These are phyloP conservation scores for Podospora tetraspora DNA, from an alignment of 495 filamentous ascomycete species.

Conservation along the genomic window DNA sequence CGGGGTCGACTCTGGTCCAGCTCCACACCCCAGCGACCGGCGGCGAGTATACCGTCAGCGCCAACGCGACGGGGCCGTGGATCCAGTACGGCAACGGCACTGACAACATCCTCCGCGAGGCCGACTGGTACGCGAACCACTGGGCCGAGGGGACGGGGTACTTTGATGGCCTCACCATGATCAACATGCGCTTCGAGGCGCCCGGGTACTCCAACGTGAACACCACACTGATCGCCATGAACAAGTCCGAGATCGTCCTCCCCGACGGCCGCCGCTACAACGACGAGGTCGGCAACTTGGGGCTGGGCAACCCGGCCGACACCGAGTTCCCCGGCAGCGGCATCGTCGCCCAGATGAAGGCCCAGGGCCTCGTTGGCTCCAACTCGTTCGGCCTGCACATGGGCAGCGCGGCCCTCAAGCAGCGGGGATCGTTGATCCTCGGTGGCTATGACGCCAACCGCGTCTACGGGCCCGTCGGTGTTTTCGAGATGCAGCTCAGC, in stretches of 20 bases:
- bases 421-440: slow-evolving; percentile 37
- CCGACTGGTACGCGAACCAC: slow-evolving; percentile 5
- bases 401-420: slow-evolving; percentile 35
- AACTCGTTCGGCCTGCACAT: slow-evolving; percentile 48
- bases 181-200: slow-evolving; percentile 9
- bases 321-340: not conserved
- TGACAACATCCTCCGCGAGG: not conserved
- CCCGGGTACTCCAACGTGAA: slow-evolving; percentile 13
- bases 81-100: not conserved
- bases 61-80: not conserved
- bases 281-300: slow-evolving; percentile 11
- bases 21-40: not conserved
- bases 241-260: not conserved
- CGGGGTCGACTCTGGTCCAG: not conserved
- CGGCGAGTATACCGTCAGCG: slow-evolving; percentile 8
- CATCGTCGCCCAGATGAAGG: slow-evolving; percentile 17
- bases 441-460: slow-evolving; percentile 45
- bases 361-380: slow-evolving; percentile 29
- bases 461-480: slow-evolving; percentile 15
- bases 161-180: slow-evolving; percentile 9
- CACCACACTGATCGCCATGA: slow-evolving; percentile 13
- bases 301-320: slow-evolving; percentile 2
- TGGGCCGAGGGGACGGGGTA: slow-evolving; percentile 4
- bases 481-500: slow-evolving; percentile 16
- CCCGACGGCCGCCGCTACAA: slow-evolving; percentile 7